Base-by-base conservation (phyloP, 106 monocot species). In the Acorus calamus region DNA sequence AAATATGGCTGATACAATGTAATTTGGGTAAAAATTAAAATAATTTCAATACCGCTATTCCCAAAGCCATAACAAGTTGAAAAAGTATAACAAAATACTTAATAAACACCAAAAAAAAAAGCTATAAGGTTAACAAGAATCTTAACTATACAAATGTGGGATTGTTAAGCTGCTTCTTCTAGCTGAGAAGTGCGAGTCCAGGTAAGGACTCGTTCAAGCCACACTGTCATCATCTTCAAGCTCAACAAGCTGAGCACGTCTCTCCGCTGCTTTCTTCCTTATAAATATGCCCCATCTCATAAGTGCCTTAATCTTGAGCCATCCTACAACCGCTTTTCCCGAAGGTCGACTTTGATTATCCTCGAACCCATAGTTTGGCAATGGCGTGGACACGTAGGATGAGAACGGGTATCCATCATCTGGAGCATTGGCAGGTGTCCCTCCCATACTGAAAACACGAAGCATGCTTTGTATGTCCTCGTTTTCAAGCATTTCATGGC, bases 231-330 rank as follows among this genome's bases (percentile, higher is more conserved):
- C 69, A 46, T 74, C 73, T 8, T 82, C 81, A 2, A 82, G 66
- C 74, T 82, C 81, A 12, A 66, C 65, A 42, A 82, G 69, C 61
- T 73, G 81, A 61, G 81, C 81, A 61, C 81, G 72, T 49, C 60
- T 77, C 52, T 77, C 73, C 2, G 81, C 81, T 5, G 77, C 77
- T 58, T 66, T 83, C 71, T 82, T 79, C 54, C 81, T 55, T 14
- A 81, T 62, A 7, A 86, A 82, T 46, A 86, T 86, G 43, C 81
- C 86, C 86, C 86, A 86, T 59, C 78, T 66, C 79, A 86, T 79
- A 6, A 75, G 81, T n/a, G 86, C 86, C 53, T 86, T 86, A 62
- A 82, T 75, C 79, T 86, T 86, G 8, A 82, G 81, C 86, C 86
- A 86, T 4, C 81, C 86, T 9, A 79, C 76, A 42, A 74, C 76